Conservation (phyloP, 2,329 filamentous ascomycete species). For the Fusarium humuli region DNA sequence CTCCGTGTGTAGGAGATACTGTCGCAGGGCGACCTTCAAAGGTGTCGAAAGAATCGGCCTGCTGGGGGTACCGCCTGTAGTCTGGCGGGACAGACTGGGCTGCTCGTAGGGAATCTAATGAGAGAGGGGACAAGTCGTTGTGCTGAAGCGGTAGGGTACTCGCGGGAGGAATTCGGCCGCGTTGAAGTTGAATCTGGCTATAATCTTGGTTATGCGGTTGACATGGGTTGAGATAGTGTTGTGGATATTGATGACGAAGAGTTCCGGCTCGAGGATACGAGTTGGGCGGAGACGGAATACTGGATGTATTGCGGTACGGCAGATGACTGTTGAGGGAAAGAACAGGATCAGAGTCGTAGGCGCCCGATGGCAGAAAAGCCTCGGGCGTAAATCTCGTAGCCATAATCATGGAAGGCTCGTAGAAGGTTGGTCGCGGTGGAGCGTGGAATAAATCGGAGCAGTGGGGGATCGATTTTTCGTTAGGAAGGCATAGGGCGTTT, state of each 20-base stretch:
- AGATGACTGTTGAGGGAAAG: conserved; percentile 36
- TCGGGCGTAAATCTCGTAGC: conserved; percentile 43
- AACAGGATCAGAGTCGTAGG: conserved; percentile 40
- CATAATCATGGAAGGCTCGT: conserved; percentile 40
- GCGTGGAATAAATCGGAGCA: conserved; percentile 34
- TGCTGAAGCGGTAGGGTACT: conserved; percentile 39
- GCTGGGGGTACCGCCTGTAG: conserved; percentile 26
- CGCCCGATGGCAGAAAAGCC: conserved; percentile 47
- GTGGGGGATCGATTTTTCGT: conserved; percentile 29
- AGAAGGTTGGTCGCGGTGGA: conserved; percentile 19
- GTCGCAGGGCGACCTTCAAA: conserved; percentile 29
- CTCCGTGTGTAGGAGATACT: conserved; percentile 35
- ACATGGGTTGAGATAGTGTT: conserved; percentile 37
- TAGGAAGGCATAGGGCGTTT: conserved; percentile 38
- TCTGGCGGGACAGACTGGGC: conserved; percentile 35
- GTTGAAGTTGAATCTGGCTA: conserved; percentile 31
- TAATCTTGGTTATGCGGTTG: conserved; percentile 33
- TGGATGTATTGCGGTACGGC: conserved; percentile 28
- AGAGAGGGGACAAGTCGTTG: conserved; percentile 37
- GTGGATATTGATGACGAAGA: conserved; percentile 42
- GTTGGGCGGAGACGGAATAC: conserved; percentile 32
- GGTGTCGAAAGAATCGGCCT: conserved; percentile 28
- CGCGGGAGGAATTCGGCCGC: conserved; percentile 41
- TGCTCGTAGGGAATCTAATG: conserved; percentile 44
- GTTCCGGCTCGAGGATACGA: conserved; percentile 37